Conservation (phyloP, 345 rosid species). For the Pistacia atlantica region DNA sequence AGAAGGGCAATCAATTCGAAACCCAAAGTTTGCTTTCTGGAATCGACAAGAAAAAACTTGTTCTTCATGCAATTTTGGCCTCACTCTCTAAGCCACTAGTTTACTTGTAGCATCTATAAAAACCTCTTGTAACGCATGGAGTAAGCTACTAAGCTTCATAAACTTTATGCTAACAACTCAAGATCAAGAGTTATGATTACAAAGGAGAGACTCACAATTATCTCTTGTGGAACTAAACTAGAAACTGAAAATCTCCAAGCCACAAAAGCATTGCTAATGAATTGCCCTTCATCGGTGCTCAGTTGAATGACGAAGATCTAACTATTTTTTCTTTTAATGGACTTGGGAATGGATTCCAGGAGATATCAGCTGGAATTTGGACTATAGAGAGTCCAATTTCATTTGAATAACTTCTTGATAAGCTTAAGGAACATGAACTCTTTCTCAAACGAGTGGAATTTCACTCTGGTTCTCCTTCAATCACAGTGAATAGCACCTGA, state of each 20-base stretch:
- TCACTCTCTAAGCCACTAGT: neutral
- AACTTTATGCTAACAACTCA: too few relatives aligned
- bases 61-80: neutral
- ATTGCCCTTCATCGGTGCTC: too few relatives aligned
- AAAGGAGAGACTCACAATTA: too few relatives aligned
- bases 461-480: too few relatives aligned
- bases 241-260: too few relatives aligned
- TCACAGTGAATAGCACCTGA: too few relatives aligned
- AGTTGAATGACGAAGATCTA: neutral
- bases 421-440: too few relatives aligned
- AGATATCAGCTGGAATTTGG: neutral
- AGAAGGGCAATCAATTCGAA: neutral
- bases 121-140: neutral
- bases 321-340: neutral
- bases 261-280: too few relatives aligned
- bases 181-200: neutral
- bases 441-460: too few relatives aligned
- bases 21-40: neutral
- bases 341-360: neutral
- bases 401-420: neutral
- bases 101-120: neutral
- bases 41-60: neutral
- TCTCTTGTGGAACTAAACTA: too few relatives aligned
- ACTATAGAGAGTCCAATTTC: neutral
- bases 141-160: too few relatives aligned